Conservation (phyloP, 805 yeast genomes). For the Starmerella ratchasimensis region DNA sequence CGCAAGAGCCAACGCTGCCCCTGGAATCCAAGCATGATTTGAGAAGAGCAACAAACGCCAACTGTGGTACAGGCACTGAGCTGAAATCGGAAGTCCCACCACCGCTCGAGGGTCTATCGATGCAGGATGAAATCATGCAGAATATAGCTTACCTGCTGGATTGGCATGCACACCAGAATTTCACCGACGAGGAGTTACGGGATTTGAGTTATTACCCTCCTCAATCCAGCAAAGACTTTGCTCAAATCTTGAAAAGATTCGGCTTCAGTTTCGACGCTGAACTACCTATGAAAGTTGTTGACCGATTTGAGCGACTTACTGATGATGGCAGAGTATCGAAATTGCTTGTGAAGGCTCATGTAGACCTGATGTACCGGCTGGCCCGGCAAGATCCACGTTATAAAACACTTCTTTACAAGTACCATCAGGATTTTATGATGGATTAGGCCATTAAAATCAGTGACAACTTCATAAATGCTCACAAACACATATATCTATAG, state of each 20-base stretch:
- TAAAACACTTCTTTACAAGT: neutral
- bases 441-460: neutral
- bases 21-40: neutral
- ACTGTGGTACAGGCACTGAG: neutral
- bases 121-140: neutral
- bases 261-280: neutral
- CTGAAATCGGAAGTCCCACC: conserved; percentile 1
- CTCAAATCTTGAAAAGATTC: conserved; percentile 2
- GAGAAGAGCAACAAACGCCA: too few relatives aligned
- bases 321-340: neutral
- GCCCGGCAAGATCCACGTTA: conserved; percentile 1
- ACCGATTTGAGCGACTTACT: neutral
- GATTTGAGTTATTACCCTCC: conserved; percentile 5
- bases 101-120: conserved; percentile 1
- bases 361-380: conserved; percentile 3
- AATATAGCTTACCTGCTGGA: conserved; percentile 6
- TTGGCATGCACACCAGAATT: conserved; percentile 10
- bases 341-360: conserved; percentile 1
- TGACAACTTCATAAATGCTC: too few relatives aligned
- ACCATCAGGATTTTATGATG: conserved; percentile 1
- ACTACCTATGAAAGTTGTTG: neutral
- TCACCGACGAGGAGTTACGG: conserved; percentile 5
- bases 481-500: too few relatives aligned
- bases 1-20: neutral
- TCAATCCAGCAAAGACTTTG: neutral